A percentile compares a stretch with the other conserved stretches of the same genome.
Conservation (phyloP, 805 yeast genomes). For the Cyberlindnera veronae region DNA sequence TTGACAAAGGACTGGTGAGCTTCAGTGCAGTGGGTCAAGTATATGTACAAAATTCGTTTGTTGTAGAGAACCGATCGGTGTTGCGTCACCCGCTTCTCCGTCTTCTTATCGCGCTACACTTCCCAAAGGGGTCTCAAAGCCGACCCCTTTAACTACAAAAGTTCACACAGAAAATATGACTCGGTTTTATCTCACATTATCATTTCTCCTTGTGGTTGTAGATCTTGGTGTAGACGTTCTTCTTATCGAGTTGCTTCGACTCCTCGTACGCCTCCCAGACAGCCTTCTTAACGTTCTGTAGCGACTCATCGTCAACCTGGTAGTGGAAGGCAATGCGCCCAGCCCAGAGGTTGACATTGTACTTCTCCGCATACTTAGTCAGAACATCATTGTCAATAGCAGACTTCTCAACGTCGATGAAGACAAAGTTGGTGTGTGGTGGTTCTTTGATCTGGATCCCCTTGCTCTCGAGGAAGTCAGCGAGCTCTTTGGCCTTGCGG, state of each 20-base stretch:
- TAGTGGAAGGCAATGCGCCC: constrained; percentile 65
- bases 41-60: too few species aligned
- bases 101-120: too few species aligned
- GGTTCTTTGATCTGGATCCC: constrained; percentile 65
- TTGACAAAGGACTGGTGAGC: too few species aligned
- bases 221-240: constrained; percentile 8
- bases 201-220: constrained; percentile 2
- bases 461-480: constrained; percentile 44
- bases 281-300: constrained; percentile 26
- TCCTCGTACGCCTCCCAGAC: constrained; percentile 38
- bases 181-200: too few species aligned
- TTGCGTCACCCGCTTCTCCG: too few species aligned
- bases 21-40: too few species aligned
- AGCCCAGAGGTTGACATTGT: constrained; percentile 56
- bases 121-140: too few species aligned
- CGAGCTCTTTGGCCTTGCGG: constrained; percentile 47
- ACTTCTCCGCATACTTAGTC: constrained; percentile 49
- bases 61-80: too few species aligned
- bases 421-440: constrained; percentile 80
- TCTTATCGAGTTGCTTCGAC: constrained; percentile 13
- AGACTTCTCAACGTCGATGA: constrained; percentile 48
- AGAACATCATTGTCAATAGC: constrained; percentile 56
- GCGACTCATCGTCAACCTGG: constrained; percentile 21
- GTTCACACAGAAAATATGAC: too few species aligned
- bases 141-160: too few species aligned